Evolutionary conservation across 345 rosid species (phyloP), one percentile per base, ranked within the genome.

Genomic region (Populus pruinosa): DNA sequence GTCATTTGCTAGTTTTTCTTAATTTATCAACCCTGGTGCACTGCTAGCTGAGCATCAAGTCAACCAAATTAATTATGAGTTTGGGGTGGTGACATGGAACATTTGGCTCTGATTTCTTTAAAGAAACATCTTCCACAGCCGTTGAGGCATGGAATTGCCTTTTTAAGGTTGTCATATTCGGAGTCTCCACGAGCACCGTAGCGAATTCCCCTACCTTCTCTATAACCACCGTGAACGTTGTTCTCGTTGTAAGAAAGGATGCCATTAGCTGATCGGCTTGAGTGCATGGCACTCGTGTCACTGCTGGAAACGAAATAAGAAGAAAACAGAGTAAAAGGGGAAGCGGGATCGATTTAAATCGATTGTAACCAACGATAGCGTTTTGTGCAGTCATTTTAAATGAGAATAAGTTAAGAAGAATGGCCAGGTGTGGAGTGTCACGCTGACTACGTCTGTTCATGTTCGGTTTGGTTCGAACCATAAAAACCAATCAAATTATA

Each of bases 161-260:
- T 5, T 17, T 27, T 6, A 25, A 9, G 35, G 17, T 4, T 21
- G 18, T 3, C 83, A 94, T 78, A 77, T 92, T 91, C 23, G 96
- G 96, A 8, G 94, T 89, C 85, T 87, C 91, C n/a, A 88, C 93
- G 75, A 87, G 90, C 7, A 80, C 85, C 90, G 90, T 80, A 6
- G 91, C 84, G 70, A 90, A 87, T 62, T 90, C 93, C 2, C 94
- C 96, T 1, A 84, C 77, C 86, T 94, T 92, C 84, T 85, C 87
- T 25, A 92, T 96, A 41, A 91, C 90, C 72, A 92, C 85, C 49
- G 90, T 88, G 86, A 29, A 80, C 82, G 82, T 84, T 84, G 81
- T 85, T 90, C 67, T 89, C 72, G 70, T 70, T 87, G 86, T 84
- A 89, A 0, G 90, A 92, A 87, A 94, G 90, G 43, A 94, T 92